A percentile compares a stretch with the other conserved stretches of the same genome.
Evolutionary conservation across 371 early-diverging fungal genomes (phyloP).

Genomic region (Actinomucor elegans): DNA sequence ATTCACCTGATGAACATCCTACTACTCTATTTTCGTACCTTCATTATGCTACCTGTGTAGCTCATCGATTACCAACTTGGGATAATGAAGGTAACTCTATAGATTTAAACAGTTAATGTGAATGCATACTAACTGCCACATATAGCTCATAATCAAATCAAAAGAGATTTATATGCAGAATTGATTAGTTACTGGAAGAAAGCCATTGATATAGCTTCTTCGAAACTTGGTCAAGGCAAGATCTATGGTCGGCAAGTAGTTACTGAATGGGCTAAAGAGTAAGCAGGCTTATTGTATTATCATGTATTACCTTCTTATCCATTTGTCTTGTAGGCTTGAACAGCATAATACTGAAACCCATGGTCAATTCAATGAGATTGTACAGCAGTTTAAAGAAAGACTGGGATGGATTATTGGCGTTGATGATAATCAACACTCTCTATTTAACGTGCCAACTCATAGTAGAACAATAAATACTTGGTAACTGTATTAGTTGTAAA

Average conservation of each 20-base stretch:
- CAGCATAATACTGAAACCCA: slow-evolving; percentile 49
- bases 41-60: slow-evolving; percentile 64
- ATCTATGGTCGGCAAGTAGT: slow-evolving; percentile 71
- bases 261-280: slow-evolving; percentile 77
- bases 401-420: slow-evolving; percentile 72
- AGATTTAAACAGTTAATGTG: neutral
- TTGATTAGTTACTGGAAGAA: slow-evolving; percentile 73
- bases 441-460: too few relatives aligned
- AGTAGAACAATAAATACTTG: too few relatives aligned
- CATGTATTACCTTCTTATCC: neutral
- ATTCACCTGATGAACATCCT: slow-evolving; percentile 67
- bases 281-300: slow-evolving; percentile 9
- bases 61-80: slow-evolving; percentile 78
- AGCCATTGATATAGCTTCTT: slow-evolving; percentile 67
- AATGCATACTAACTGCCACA: neutral
- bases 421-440: too few relatives aligned
- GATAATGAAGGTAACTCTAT: slow-evolving; percentile 36
- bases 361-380: slow-evolving; percentile 47
- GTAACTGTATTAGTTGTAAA: too few relatives aligned
- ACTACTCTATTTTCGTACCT: slow-evolving; percentile 71
- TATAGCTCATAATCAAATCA: slow-evolving; percentile 60
- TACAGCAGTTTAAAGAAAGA: slow-evolving; percentile 54
- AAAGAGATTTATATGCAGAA: slow-evolving; percentile 59
- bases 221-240: slow-evolving; percentile 74
- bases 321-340: slow-evolving; percentile 33